Conservation (phyloP, 2,329 filamentous ascomycete species). For the Thyridium curvatum region DNA sequence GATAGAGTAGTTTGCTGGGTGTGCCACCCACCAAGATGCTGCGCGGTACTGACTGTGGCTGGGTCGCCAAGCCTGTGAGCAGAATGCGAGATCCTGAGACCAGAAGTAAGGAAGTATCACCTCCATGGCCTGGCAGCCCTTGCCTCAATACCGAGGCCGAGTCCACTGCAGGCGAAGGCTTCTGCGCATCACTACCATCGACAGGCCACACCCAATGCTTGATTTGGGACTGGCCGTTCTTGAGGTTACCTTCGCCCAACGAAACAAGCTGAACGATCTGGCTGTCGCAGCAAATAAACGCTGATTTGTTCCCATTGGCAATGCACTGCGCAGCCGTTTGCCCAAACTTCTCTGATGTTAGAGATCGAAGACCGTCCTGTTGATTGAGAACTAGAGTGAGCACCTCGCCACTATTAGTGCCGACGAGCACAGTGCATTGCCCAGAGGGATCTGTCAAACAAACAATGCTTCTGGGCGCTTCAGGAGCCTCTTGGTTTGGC, state of each 20-base stretch:
- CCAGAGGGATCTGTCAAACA: conserved; percentile 5
- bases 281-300: conserved; percentile 44
- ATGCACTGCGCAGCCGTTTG: conserved; percentile 12
- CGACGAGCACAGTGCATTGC: conserved; percentile 28
- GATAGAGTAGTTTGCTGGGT: conserved; percentile 49
- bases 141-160: conserved; percentile 36
- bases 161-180: conserved; percentile 40
- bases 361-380: conserved; percentile 10
- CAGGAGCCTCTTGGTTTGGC: no score
- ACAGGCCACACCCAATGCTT: conserved; percentile 45
- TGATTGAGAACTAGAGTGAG: conserved; percentile 26
- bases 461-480: no score
- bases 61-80: conserved; percentile 43
- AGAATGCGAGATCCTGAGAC: conserved; percentile 43
- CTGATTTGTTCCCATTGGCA: conserved; percentile 15
- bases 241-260: conserved; percentile 28
- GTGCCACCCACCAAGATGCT: conserved; percentile 39
- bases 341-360: conserved; percentile 18
- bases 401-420: conserved; percentile 47
- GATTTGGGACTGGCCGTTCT: conserved; percentile 23
- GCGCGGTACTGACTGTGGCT: conserved; percentile 41
- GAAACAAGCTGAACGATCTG: conserved; percentile 36
- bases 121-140: conserved; percentile 28
- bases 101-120: conserved; percentile 39
- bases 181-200: conserved; percentile 38